Percentiles rank a stretch among this genome's conserved stretches.
These are phyloP conservation scores for Zasmidium citrigriseum DNA, from an alignment of 2,329 filamentous ascomycete genomes.

Conservation along the genomic window DNA sequence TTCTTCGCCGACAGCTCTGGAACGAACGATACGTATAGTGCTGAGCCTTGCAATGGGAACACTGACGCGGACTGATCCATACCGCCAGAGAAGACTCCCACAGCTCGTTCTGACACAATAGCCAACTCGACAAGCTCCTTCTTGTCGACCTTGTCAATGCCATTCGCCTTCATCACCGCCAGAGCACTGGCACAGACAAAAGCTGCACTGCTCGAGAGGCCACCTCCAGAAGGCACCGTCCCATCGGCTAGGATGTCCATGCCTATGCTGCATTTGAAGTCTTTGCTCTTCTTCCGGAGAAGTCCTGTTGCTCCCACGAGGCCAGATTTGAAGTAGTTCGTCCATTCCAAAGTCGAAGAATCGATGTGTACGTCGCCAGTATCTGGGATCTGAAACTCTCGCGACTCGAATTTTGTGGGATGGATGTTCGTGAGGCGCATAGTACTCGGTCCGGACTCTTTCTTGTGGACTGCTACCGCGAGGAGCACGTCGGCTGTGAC, in stretches of 20 bases:
- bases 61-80: slow-evolving; percentile 99
- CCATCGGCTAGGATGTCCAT: slow-evolving; percentile 92
- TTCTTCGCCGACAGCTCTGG: slow-evolving; percentile 75
- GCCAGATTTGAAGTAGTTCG: slow-evolving; percentile 97
- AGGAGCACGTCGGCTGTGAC: slow-evolving; percentile 89
- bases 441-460: slow-evolving; percentile 57
- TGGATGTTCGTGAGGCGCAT: slow-evolving; percentile 81
- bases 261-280: slow-evolving; percentile 66
- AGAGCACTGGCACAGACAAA: slow-evolving; percentile 89
- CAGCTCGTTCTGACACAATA: slow-evolving; percentile 89
- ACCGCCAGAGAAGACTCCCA: slow-evolving; percentile 94
- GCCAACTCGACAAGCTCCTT: slow-evolving; percentile 88
- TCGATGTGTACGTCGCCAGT: slow-evolving; percentile 68
- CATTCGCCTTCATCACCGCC: slow-evolving; percentile 84
- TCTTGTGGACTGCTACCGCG: slow-evolving; percentile 66
- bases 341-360: slow-evolving; percentile 84
- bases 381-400: slow-evolving; percentile 71
- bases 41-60: slow-evolving; percentile 81
- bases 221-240: slow-evolving; percentile 86
- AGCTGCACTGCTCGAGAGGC: slow-evolving; percentile 89
- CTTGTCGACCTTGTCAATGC: slow-evolving; percentile 77
- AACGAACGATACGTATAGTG: slow-evolving; percentile 86
- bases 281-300: slow-evolving; percentile 65
- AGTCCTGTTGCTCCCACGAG: slow-evolving; percentile 78
- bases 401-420: slow-evolving; percentile 70